phyloP scores from a whole-genome alignment of 2,329 filamentous ascomycete species.

The Paraphaeosphaeria minitans region DNA sequence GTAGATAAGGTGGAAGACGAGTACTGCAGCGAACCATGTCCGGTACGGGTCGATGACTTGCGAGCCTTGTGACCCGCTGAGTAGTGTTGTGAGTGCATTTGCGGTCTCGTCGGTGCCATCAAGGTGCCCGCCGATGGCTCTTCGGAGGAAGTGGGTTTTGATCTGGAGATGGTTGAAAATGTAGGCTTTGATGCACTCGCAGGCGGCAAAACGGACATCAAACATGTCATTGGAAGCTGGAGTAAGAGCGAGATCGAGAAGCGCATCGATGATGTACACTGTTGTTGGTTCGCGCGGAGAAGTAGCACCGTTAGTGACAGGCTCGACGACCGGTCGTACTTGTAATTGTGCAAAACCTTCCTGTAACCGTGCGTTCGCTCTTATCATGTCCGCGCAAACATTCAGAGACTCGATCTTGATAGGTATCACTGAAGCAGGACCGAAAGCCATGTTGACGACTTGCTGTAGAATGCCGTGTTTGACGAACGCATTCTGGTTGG shows the following conservation, averaged over 20 bases:
- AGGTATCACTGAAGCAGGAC: constrained; percentile 69
- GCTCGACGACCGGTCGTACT: constrained; percentile 66
- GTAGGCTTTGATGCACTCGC: constrained; percentile 91
- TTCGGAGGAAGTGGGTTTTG: constrained; percentile 79
- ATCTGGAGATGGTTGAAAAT: constrained; percentile 82
- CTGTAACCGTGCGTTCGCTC: constrained; percentile 78
- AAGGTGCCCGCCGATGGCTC: constrained; percentile 86
- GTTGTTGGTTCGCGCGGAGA: constrained; percentile 59
- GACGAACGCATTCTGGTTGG: constrained; percentile 87
- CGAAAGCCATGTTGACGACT: constrained; percentile 83
- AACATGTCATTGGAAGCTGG: constrained; percentile 70
- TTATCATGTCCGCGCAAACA: constrained; percentile 87
- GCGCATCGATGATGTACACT: constrained; percentile 90
- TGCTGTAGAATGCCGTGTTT: constrained; percentile 79
- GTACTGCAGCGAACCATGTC: constrained; percentile 85
- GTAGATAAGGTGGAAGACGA: constrained; percentile 83
- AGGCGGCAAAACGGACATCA: constrained; percentile 81
- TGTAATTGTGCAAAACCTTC: constrained; percentile 88
- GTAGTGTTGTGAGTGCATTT: constrained; percentile 84
- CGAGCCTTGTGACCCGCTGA: constrained; percentile 67
- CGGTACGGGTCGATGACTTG: constrained; percentile 80
- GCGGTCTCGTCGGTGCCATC: constrained; percentile 80
- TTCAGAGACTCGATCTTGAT: constrained; percentile 86
- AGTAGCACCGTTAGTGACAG: constrained; percentile 48
- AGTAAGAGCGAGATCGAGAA: constrained; percentile 81